Evolutionary conservation across 2,329 filamentous ascomycete species (phyloP), one percentile per base, ranked within the genome.

Genomic region (Colletotrichum musae): DNA sequence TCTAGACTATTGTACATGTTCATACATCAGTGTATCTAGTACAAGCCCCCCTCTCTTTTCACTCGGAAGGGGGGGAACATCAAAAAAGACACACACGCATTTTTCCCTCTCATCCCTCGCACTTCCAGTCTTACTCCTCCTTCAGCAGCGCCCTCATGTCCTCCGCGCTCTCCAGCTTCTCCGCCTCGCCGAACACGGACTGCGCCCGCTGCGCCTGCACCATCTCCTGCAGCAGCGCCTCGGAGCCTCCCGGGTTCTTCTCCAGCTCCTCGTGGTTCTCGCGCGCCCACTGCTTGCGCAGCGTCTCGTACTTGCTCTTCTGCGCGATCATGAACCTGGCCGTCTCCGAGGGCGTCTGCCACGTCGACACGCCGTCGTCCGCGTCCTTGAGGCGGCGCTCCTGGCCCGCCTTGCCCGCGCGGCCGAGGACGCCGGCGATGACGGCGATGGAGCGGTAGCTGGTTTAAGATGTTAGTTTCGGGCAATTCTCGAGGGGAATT

Each of bases 371-470:
- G 28, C 93, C 93, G 18, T 81, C 75, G 58, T 83, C 76, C 2
- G 94, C 93, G 52, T 87, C 87, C 48, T 84, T 83, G 51, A 93
- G 81, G 64, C 95, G 88, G 70, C 88, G 87, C 74, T 85, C 80
- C 77, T 94, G 91, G 45, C 96, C 96, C 60, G 88, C 85, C 82
- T 97, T 85, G 10, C 93, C 96, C 1, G 96, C 96, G 60, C 92
- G 89, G 48, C 95, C 95, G 45, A 99, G 86, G 1, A 96, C 91
- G 61, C 94, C 94, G 4, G 91, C 93, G 74, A 99, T 93, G 70
- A 98, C 87, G 74, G 92, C 89, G 58, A 94, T 88, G 72, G 92
- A 91, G 70, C 96, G 92, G 73, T 97, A 81, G 88, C 94, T 97
- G 70, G 21, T 24, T 66, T 59, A 1, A 36, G 36, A 12, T 47